Evolutionary conservation across 2,329 filamentous ascomycete species (phyloP).

Genomic region (Orbilia ellipsospora): DNA sequence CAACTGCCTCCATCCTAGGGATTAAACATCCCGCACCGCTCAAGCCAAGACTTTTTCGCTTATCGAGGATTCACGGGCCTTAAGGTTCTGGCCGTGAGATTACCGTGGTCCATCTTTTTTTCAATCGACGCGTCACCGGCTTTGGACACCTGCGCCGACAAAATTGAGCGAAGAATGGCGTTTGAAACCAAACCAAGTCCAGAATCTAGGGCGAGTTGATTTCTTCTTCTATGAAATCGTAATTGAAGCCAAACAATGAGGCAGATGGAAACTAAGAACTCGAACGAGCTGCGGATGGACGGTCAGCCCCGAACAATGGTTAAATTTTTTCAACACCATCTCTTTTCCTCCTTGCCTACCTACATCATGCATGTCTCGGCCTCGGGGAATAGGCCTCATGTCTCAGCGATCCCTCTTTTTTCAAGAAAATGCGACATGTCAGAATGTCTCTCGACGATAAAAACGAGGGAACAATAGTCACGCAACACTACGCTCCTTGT

Average conservation of each 20-base stretch:
- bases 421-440: conserved; percentile 8
- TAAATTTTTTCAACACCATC: background rate
- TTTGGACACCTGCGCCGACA: background rate
- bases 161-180: no score
- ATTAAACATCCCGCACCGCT: no score
- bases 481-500: background rate
- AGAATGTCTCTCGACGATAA: background rate
- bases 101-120: no score
- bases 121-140: no score
- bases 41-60: no score
- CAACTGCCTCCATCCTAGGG: no score
- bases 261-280: background rate
- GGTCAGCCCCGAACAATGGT: background rate
- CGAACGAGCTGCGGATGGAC: background rate
- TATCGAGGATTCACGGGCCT: no score
- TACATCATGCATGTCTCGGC: background rate
- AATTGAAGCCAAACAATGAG: background rate
- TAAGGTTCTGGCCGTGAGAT: no score
- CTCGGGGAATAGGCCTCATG: conserved; percentile 10
- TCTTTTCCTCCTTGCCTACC: no score
- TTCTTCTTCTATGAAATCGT: background rate
- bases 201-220: no score
- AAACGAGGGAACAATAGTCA: background rate
- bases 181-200: no score
- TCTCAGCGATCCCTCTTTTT: conserved; percentile 1